phyloP scores from a whole-genome alignment of 768 basidiomycete genomes.

The Clavaria fumosa region DNA sequence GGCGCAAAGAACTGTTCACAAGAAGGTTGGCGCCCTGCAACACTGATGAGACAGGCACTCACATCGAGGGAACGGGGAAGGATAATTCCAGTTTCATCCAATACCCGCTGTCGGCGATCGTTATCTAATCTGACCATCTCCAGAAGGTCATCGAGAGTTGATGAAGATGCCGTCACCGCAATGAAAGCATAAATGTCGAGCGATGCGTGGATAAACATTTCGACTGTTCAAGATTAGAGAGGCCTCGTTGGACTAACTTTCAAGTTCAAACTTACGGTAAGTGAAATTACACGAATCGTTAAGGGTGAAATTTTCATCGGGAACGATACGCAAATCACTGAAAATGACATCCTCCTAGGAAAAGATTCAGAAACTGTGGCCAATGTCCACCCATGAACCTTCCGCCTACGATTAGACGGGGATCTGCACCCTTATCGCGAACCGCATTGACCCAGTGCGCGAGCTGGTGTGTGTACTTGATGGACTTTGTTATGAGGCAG shows the following conservation, averaged over 20 bases:
- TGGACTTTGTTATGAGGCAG: slow-evolving; percentile 4
- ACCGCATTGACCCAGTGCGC: slow-evolving; percentile 6
- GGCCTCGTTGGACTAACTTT: slow-evolving; percentile 1
- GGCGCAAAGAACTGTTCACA: neutral
- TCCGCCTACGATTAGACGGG: slow-evolving; percentile 2
- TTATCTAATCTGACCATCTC: slow-evolving; percentile 1
- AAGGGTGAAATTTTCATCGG: neutral
- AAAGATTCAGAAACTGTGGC: slow-evolving; percentile 3
- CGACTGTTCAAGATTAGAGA: slow-evolving; percentile 6
- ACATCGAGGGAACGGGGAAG: slow-evolving; percentile 2
- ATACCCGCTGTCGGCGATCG: slow-evolving; percentile 4
- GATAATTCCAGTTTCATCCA: slow-evolving; percentile 2
- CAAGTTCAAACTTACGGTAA: slow-evolving; percentile 4
- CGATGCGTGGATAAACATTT: slow-evolving; percentile 5
- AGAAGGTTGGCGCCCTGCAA: neutral
- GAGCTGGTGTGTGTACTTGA: slow-evolving; percentile 7
- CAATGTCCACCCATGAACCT: neutral
- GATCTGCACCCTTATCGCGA: slow-evolving; percentile 2
- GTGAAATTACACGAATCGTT: slow-evolving; percentile 4
- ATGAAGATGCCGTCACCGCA: slow-evolving; percentile 4
- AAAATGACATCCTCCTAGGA: slow-evolving; percentile 1
- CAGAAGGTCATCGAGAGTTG: slow-evolving; percentile 3
- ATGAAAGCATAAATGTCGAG: slow-evolving; percentile 5
- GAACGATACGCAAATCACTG: slow-evolving; percentile 3
- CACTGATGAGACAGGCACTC: slow-evolving; percentile 1